Evolutionary conservation across 257 asterid species (phyloP).

Genomic region (Dorcoceras hygrometricum): DNA sequence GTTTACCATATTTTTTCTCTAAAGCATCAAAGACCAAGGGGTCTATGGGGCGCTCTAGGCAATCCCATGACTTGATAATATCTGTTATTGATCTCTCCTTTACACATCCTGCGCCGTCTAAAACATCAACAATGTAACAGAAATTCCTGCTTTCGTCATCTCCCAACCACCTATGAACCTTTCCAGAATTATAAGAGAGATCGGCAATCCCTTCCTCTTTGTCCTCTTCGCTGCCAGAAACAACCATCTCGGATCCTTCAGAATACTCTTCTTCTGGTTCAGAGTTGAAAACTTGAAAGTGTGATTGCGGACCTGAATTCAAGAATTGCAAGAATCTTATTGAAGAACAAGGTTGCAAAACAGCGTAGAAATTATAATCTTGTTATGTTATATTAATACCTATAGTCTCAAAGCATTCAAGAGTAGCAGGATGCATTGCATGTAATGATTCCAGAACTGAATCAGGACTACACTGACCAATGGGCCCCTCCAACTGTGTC

Average conservation of each 20-base stretch:
- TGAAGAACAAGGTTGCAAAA: conserved; percentile 12
- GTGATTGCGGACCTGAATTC: conserved; percentile 44
- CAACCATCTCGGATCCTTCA: conserved; percentile 56
- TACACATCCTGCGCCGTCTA: conserved; percentile 53
- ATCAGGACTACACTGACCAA: conserved; percentile 51
- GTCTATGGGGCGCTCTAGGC: conserved; percentile 45
- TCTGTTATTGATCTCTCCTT: conserved; percentile 34
- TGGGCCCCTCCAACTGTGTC: conserved; percentile 37
- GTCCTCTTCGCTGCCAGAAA: conserved; percentile 56
- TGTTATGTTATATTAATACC: conserved; percentile 34
- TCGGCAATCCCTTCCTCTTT: conserved; percentile 29
- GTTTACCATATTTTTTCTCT: conserved; percentile 69
- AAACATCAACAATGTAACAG: conserved; percentile 71
- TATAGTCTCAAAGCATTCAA: conserved; percentile 29
- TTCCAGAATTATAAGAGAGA: conserved; percentile 28
- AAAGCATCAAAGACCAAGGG: conserved; percentile 47
- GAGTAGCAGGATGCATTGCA: conserved; percentile 26
- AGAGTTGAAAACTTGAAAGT: conserved; percentile 43
- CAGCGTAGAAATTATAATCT: conserved; percentile 6
- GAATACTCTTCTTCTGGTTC: conserved; percentile 51
- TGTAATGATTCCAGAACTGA: conserved; percentile 55
- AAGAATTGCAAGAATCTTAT: conserved; percentile 14
- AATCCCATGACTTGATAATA: conserved; percentile 39
- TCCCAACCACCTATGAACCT: conserved; percentile 37
- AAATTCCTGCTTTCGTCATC: conserved; percentile 49